Evolutionary conservation across 1,284 basidiomycete species (phyloP).

Genomic region (Tilletia indica): DNA sequence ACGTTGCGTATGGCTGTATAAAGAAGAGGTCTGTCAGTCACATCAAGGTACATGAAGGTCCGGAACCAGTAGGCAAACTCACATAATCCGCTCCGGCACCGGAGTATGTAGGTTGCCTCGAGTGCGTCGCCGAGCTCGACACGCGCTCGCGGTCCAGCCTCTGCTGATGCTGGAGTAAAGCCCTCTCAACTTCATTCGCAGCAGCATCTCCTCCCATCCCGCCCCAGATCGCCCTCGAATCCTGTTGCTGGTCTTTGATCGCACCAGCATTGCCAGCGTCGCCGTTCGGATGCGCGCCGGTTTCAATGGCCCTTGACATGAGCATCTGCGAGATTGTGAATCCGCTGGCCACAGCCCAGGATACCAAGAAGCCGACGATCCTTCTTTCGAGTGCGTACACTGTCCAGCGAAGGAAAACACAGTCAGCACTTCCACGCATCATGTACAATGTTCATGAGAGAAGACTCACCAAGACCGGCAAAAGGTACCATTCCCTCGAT

Average conservation of each 20-base stretch:
- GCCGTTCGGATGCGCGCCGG: not conserved
- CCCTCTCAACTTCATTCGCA: not conserved
- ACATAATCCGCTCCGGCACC: conserved; percentile 2
- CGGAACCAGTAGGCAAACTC: not conserved
- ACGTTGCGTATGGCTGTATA: conserved; percentile 26
- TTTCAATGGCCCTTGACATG: not conserved
- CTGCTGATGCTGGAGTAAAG: conserved; percentile 8
- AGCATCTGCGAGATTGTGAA: conserved; percentile 25
- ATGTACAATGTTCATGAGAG: no score
- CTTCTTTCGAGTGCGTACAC: conserved; percentile 47
- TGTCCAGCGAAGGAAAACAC: not conserved
- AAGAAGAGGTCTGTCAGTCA: not conserved
- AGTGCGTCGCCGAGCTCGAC: not conserved
- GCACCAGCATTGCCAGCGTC: not conserved
- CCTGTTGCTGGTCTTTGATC: no score
- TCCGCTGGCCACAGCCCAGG: conserved; percentile 46
- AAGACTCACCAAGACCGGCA: conserved; percentile 27
- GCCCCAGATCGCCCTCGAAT: not conserved
- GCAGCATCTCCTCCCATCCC: conserved; percentile 11
- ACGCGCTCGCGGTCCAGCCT: conserved; percentile 1
- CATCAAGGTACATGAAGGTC: not conserved
- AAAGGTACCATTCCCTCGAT: conserved; percentile 53
- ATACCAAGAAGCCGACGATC: conserved; percentile 44
- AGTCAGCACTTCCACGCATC: no score
- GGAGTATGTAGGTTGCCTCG: conserved; percentile 10